Base-by-base conservation (phyloP, 768 basidiomycete species). In the Tylopilus rubrobrunneus region DNA sequence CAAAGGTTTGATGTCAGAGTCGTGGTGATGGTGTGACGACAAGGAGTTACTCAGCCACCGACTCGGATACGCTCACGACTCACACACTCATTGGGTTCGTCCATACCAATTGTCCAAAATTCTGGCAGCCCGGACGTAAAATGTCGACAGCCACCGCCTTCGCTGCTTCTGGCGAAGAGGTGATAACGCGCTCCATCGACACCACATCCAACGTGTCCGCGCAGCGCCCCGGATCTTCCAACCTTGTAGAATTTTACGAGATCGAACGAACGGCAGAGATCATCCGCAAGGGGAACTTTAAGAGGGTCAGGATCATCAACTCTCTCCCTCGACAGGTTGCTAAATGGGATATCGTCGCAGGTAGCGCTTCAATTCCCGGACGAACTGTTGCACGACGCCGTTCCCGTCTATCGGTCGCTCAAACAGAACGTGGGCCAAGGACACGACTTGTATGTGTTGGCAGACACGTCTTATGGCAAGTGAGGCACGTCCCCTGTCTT, bases 381-480 rank as follows among this genome's bases (percentile, higher is more conserved):
- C 67, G 91, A 96, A 66, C 81, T 98, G 21, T 72, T 99, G 12
- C 82, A 82, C 29, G 85, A 89, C 59, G 92, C 92, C 1, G 94
- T 98, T 15, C 84, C 85, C 3, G 85, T 98, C 27, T 94, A 85
- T 66, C 77, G 81, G 37, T 66, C 72, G 5, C 76, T 99, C 34
- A 89, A 86, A 64, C 64, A 65, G 2, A 69, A 63, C 51, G 66
- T 84, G 23, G 74, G 77, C 43, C 47, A 59, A 1, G 67, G 45
- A 19, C 74, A 74, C 48, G 87, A 95, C 61, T 73, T 92, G 23
- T 96, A 92, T 67, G 87, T 97, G 5, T 78, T 98, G n/a, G 96
- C 95, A 12, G 96, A 99, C 71, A 98, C 95, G 21, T 96, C 95
- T 5, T 98, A 98, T 70, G 97, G 95, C 72, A 95, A 90, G 95